These are phyloP conservation scores for Phytopythium chamaehyphon DNA, from an alignment of 352 stramenopile species.

Conservation along the genomic window DNA sequence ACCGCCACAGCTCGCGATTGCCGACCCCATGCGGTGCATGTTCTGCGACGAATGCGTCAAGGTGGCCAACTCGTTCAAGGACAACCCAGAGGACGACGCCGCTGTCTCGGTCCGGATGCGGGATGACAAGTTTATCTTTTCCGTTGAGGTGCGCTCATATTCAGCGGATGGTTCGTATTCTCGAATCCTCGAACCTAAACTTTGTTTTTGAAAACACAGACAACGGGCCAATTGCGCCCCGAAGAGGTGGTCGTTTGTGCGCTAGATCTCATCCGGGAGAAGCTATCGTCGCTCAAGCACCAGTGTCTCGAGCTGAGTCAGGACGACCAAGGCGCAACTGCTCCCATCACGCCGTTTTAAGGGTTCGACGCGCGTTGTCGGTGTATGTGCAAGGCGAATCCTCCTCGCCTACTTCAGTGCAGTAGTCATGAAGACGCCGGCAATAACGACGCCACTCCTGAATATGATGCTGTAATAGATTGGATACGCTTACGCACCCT, in stretches of 20 bases:
- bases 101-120: conserved; percentile 88
- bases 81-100: conserved; percentile 93
- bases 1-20: conserved; percentile 41
- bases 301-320: conserved; percentile 84
- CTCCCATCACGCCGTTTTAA: conserved; percentile 83
- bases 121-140: conserved; percentile 96
- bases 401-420: not conserved
- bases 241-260: conserved; percentile 87
- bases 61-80: conserved; percentile 91
- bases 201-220: conserved; percentile 27
- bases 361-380: not conserved
- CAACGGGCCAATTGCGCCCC: conserved; percentile 77
- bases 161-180: not conserved
- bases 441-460: not conserved
- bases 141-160: conserved; percentile 75
- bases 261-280: conserved; percentile 83
- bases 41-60: conserved; percentile 96
- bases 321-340: conserved; percentile 54
- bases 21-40: conserved; percentile 84
- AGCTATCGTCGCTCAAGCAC: conserved; percentile 82
- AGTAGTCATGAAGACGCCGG: not conserved
- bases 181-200: not conserved
- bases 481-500: not conserved
- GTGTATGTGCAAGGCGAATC: not conserved
- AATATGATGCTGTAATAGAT: conserved; percentile 9